Evolutionary conservation across 441 rosid genomes (phyloP).

Genomic region (Adansonia madagascariensis): DNA sequence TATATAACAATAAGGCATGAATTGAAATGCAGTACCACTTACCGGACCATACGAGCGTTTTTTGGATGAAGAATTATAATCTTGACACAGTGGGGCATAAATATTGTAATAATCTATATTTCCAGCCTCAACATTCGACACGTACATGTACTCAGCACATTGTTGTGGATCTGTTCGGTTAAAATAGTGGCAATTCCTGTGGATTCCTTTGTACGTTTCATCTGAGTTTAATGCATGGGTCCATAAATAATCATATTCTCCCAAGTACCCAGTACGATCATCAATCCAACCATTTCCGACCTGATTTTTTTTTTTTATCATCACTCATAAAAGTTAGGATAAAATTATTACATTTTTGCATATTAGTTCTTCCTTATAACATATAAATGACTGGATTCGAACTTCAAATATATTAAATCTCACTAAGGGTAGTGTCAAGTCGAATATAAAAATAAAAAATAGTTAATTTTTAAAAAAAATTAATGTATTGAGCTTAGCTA

Average conservation of each 20-base stretch:
- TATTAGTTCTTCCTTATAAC: too few species aligned
- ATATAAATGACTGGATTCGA: too few species aligned
- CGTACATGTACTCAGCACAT: not conserved
- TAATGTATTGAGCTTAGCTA: too few species aligned
- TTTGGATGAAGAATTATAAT: not conserved
- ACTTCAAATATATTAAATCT: too few species aligned
- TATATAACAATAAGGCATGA: too few species aligned
- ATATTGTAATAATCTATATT: constrained; percentile 30
- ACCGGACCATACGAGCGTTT: not conserved
- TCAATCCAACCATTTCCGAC: constrained; percentile 39
- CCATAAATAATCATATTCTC: constrained; percentile 25
- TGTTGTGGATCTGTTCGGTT: not conserved
- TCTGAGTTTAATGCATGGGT: constrained; percentile 37
- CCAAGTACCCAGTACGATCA: not conserved
- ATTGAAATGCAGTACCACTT: not conserved
- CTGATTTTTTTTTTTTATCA: constrained; percentile 8
- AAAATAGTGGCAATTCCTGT: constrained; percentile 28
- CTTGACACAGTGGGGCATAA: constrained; percentile 35
- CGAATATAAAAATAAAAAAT: too few species aligned
- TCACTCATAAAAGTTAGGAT: not conserved
- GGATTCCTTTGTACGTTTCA: constrained; percentile 31
- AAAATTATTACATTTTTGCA: not conserved
- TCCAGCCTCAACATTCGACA: not conserved
- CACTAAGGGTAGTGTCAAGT: too few species aligned
- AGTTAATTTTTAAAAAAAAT: too few species aligned